These are phyloP conservation scores for Macrophomina phaseolina DNA, from an alignment of 2,329 filamentous ascomycete genomes.

Conservation along the genomic window DNA sequence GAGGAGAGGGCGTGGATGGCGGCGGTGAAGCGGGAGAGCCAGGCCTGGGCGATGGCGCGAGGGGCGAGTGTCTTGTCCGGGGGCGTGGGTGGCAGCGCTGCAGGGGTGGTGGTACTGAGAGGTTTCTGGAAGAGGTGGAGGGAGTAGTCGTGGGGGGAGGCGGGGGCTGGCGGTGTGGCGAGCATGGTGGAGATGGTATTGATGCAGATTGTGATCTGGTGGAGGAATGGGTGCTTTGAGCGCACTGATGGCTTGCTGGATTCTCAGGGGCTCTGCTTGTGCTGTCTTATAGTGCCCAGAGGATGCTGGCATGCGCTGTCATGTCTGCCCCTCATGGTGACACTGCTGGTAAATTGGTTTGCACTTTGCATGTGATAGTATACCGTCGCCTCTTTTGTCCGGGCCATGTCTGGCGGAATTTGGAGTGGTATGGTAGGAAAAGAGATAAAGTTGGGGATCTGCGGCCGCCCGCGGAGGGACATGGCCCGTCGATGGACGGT, in stretches of 20 bases:
- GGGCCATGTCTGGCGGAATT: not conserved
- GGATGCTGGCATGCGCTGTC: not conserved
- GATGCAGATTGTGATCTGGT: too few species aligned
- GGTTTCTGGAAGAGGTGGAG: conserved; percentile 33
- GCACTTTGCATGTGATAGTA: not conserved
- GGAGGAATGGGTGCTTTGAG: too few species aligned
- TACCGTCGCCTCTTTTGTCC: not conserved
- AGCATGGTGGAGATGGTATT: conserved; percentile 24
- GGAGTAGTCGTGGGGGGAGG: conserved; percentile 35
- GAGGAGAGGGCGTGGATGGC: conserved; percentile 3
- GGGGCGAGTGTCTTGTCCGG: conserved; percentile 26
- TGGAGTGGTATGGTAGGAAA: not conserved
- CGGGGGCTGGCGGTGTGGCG: conserved; percentile 20
- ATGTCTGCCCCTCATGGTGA: too few species aligned
- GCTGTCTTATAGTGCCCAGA: not conserved
- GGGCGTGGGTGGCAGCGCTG: conserved; percentile 30
- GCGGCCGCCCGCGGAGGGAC: not conserved
- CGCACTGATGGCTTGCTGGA: too few species aligned
- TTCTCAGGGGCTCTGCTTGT: not conserved
- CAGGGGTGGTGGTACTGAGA: conserved; percentile 7
- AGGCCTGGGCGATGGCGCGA: conserved; percentile 34
- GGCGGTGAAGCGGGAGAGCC: conserved; percentile 36
- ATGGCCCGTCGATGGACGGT: not conserved
- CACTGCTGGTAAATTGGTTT: too few species aligned
- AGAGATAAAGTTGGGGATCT: not conserved